These are phyloP conservation scores for Aspergillus sojae DNA, from an alignment of 2,329 filamentous ascomycete genomes.

Conservation along the genomic window DNA sequence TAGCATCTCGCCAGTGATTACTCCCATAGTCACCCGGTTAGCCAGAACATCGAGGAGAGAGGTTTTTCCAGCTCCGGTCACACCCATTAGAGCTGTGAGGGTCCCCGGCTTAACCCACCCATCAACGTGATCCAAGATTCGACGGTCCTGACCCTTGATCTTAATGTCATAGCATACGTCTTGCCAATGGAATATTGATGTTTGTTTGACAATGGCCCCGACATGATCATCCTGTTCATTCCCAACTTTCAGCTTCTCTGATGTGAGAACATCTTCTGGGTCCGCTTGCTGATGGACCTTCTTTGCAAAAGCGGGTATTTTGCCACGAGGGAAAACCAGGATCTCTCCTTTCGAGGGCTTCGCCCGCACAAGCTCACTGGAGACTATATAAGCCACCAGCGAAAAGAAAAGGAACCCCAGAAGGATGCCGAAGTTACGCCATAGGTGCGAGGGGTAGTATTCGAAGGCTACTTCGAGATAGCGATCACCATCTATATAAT, in stretches of 20 bases:
- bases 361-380: slow-evolving; percentile 62
- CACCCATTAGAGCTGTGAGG: slow-evolving; percentile 85
- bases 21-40: slow-evolving; percentile 80
- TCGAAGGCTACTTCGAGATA: slow-evolving; percentile 59
- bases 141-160: slow-evolving; percentile 72
- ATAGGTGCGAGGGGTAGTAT: slow-evolving; percentile 62
- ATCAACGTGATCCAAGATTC: slow-evolving; percentile 80
- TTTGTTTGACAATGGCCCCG: slow-evolving; percentile 72
- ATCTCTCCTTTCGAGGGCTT: slow-evolving; percentile 75
- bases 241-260: slow-evolving; percentile 62
- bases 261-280: slow-evolving; percentile 21
- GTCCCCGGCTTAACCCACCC: slow-evolving; percentile 94
- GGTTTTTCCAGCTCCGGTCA: slow-evolving; percentile 87
- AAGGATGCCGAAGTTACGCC: slow-evolving; percentile 70
- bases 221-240: slow-evolving; percentile 72
- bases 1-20: slow-evolving; percentile 81
- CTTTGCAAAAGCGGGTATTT: slow-evolving; percentile 55
- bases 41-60: slow-evolving; percentile 84
- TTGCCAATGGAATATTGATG: slow-evolving; percentile 80
- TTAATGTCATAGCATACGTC: slow-evolving; percentile 80
- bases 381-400: slow-evolving; percentile 61
- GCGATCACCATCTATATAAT: slow-evolving; percentile 59
- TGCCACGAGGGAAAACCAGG: slow-evolving; percentile 70
- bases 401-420: slow-evolving; percentile 64
- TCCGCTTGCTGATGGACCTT: slow-evolving; percentile 23